Conservation (phyloP, 1,284 basidiomycete genomes). For the Sporisorium graminicola region DNA sequence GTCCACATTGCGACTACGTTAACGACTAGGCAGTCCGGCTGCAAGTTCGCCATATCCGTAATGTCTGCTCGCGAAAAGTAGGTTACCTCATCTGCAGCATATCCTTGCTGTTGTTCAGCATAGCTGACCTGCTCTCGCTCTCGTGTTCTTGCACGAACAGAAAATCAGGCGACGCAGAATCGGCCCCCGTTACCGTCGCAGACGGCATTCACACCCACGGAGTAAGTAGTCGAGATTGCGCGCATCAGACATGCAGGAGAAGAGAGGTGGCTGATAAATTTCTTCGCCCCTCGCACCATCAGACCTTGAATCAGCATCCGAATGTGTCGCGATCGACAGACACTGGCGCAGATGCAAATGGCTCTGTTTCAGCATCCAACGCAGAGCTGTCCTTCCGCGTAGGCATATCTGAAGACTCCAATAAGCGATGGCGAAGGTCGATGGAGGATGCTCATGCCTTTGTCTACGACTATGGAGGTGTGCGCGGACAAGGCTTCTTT, state of each 20-base stretch:
- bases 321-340: constrained; percentile 8
- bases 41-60: neutral
- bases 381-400: constrained; percentile 74
- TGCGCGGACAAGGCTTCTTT: constrained; percentile 96
- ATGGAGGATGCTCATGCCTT: constrained; percentile 99
- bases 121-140: neutral
- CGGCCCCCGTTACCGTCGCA: constrained; percentile 32
- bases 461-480: constrained; percentile 88
- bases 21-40: neutral
- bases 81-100: neutral
- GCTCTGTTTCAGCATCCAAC: constrained; percentile 2
- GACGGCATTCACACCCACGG: constrained; percentile 36
- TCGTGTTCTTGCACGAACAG: neutral
- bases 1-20: neutral
- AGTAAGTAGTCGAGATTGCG: constrained; percentile 14
- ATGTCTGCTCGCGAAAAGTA: constrained; percentile 44
- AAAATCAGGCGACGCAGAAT: constrained; percentile 39
- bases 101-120: neutral
- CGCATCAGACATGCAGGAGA: neutral
- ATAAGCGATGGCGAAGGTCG: constrained; percentile 85
- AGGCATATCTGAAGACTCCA: constrained; percentile 86
- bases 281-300: neutral
- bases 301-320: constrained; percentile 50
- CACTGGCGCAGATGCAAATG: constrained; percentile 5
- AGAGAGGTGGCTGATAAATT: neutral